Conservation (phyloP, 106 monocot genomes). For the Amphibolis antarctica region DNA sequence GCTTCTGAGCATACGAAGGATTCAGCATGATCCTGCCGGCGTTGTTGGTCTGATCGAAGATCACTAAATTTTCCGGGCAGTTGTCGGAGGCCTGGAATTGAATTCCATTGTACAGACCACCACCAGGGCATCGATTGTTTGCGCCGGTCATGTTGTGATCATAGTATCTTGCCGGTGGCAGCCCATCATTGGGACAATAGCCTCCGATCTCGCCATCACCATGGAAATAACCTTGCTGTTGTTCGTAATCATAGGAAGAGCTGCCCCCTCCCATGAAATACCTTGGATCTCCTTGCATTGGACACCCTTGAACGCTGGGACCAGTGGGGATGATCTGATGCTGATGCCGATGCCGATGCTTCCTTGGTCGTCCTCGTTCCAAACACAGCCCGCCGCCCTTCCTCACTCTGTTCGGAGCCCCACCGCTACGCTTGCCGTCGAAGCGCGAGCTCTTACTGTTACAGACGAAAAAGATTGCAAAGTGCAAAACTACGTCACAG, state of each 20-base stretch:
- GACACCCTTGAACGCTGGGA: no score
- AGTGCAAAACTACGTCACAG: slow-evolving; percentile 47
- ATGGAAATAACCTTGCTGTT: background rate
- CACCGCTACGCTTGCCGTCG: no score
- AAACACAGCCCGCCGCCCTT: no score
- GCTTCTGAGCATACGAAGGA: slow-evolving; percentile 33
- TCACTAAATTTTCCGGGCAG: slow-evolving; percentile 44
- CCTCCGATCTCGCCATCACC: slow-evolving; percentile 13
- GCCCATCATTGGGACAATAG: slow-evolving; percentile 14
- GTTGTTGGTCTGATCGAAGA: slow-evolving; percentile 37
- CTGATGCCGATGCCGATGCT: no score
- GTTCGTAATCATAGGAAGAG: slow-evolving; percentile 11
- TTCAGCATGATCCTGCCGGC: slow-evolving; percentile 34
- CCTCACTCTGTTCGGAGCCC: no score
- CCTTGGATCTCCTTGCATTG: slow-evolving; percentile 46
- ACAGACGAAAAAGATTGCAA: no score
- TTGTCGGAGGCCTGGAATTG: slow-evolving; percentile 29
- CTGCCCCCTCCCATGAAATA: slow-evolving; percentile 13
- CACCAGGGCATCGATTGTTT: slow-evolving; percentile 10
- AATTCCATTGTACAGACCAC: slow-evolving; percentile 14
- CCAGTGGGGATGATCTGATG: no score
- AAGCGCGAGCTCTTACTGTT: no score
- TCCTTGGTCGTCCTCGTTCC: no score
- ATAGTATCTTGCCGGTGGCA: no score
- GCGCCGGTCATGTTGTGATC: no score